Conservation (phyloP, 129 eudicot species). For the Pulicaria dysenterica region DNA sequence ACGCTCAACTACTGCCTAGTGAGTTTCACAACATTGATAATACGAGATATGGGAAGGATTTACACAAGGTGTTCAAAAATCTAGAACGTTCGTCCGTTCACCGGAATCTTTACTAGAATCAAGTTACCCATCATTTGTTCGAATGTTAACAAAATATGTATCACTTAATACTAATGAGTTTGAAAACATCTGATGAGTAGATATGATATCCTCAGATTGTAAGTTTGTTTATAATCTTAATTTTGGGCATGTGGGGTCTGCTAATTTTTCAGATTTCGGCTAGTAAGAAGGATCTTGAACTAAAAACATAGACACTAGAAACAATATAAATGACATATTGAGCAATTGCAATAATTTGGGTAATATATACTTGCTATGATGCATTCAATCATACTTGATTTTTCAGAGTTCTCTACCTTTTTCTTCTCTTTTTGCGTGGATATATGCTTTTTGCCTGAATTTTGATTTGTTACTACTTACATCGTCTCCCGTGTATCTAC, state of each 20-base stretch:
- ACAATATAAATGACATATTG: constrained; percentile 2
- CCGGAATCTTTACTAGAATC: neutral
- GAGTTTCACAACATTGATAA: too few species aligned
- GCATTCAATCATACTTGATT: neutral
- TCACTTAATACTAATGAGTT: too few species aligned
- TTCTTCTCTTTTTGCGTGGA: neutral
- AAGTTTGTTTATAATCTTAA: neutral
- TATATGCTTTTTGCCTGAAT: neutral
- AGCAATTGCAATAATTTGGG: constrained; percentile 2
- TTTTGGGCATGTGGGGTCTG: neutral
- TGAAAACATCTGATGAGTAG: neutral
- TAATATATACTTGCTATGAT: neutral
- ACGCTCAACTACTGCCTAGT: too few species aligned
- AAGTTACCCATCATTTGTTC: neutral
- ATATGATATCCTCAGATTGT: constrained; percentile 1
- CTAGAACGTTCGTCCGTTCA: too few species aligned
- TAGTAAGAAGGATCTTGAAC: constrained; percentile 4
- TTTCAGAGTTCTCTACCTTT: neutral
- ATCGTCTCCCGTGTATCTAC: neutral
- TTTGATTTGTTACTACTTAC: neutral
- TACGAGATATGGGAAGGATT: too few species aligned
- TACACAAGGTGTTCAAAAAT: too few species aligned
- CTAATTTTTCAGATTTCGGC: neutral
- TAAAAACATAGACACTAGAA: neutral
- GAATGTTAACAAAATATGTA: too few species aligned